Evolutionary conservation across 352 stramenopile species (phyloP).

Genomic region (Globisporangium irregulare): DNA sequence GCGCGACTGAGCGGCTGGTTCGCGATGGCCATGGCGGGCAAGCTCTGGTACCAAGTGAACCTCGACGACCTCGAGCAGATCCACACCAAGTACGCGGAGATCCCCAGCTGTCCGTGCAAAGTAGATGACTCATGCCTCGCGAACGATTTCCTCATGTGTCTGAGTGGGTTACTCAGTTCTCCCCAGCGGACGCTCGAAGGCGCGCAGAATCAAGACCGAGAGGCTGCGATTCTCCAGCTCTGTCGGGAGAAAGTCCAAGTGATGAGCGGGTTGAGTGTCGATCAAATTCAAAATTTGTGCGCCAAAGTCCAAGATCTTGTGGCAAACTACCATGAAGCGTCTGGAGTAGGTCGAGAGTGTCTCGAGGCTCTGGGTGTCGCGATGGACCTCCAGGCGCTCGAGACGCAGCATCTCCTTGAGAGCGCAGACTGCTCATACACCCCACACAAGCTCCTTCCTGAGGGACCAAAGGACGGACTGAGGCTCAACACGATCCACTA

Average conservation of each 20-base stretch:
- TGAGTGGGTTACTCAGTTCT: slow-evolving; percentile 28
- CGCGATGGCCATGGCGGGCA: slow-evolving; percentile 41
- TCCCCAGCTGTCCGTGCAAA: slow-evolving; percentile 41
- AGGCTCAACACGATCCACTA: slow-evolving; percentile 32
- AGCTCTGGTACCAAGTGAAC: slow-evolving; percentile 56
- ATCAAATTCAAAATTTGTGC: slow-evolving; percentile 2
- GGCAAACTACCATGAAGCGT: not conserved
- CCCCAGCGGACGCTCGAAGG: not conserved
- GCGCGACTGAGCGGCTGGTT: slow-evolving; percentile 35
- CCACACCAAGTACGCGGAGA: slow-evolving; percentile 33
- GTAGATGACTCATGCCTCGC: slow-evolving; percentile 45
- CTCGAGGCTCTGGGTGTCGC: not conserved
- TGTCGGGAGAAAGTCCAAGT: slow-evolving; percentile 10
- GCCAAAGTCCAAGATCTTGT: not conserved
- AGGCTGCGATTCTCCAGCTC: not conserved
- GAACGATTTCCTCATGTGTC: slow-evolving; percentile 44
- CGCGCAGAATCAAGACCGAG: not conserved
- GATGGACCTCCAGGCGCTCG: slow-evolving; percentile 15
- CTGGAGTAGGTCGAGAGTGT: not conserved
- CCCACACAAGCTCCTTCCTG: slow-evolving; percentile 20
- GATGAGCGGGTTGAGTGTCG: not conserved
- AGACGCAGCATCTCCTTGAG: not conserved
- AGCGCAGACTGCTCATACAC: not conserved
- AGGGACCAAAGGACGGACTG: slow-evolving; percentile 18
- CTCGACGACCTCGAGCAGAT: slow-evolving; percentile 28